phyloP scores from a whole-genome alignment of 495 filamentous ascomycete species.

The Penicillium parvum region DNA sequence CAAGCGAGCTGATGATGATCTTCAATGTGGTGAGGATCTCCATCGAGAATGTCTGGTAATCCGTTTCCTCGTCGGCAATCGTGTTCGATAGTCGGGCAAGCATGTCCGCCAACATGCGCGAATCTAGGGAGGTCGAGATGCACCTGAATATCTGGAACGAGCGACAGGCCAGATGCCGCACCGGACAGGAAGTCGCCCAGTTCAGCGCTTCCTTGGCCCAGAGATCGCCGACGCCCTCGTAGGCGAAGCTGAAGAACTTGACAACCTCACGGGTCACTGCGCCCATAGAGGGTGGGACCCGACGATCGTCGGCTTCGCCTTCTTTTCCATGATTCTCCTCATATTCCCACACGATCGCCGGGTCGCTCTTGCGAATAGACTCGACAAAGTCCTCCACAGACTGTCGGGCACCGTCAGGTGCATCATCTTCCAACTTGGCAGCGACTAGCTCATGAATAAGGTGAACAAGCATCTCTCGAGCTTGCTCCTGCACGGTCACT shows the following conservation, averaged over 20 bases:
- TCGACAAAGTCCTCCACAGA: constrained; percentile 87
- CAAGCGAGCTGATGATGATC: constrained; percentile 78
- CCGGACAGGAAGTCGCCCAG: constrained; percentile 95
- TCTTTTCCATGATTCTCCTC: constrained; percentile 83
- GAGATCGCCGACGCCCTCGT: constrained; percentile 81
- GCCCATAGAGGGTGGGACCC: constrained; percentile 85
- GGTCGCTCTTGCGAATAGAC: constrained; percentile 78
- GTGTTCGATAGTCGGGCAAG: constrained; percentile 90
- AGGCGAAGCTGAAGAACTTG: constrained; percentile 76
- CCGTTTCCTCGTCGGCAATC: constrained; percentile 84
- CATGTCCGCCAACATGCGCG: constrained; percentile 93
- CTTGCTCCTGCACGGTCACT: constrained; percentile 91
- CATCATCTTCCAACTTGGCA: constrained; percentile 76
- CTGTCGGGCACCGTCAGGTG: constrained; percentile 58
- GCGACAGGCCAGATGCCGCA: constrained; percentile 90
- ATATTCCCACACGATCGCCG: constrained; percentile 85
- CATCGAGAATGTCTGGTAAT: constrained; percentile 95
- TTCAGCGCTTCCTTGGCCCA: constrained; percentile 86
- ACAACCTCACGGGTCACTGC: constrained; percentile 75
- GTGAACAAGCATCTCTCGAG: constrained; percentile 96
- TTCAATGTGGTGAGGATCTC: constrained; percentile 93
- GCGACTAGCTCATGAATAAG: constrained; percentile 95
- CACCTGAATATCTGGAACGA: constrained; percentile 98
- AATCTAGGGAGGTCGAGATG: constrained; percentile 83
- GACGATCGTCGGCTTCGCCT: constrained; percentile 58